Conservation (phyloP, 2,329 filamentous ascomycete genomes). For the Pseudogymnoascus sp. region DNA sequence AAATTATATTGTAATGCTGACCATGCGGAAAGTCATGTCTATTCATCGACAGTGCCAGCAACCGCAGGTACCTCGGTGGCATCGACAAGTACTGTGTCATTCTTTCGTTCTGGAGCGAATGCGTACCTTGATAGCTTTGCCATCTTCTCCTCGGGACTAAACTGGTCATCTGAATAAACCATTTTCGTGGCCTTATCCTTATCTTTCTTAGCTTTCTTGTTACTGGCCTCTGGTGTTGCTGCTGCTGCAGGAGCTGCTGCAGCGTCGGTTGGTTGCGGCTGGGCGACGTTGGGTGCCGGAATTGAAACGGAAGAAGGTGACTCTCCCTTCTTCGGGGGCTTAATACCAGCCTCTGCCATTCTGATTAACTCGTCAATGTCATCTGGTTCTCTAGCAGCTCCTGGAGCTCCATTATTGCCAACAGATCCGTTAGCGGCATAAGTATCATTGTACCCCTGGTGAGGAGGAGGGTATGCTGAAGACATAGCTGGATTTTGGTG, state of each 20-base stretch:
- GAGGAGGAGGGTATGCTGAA: slow-evolving; percentile 30
- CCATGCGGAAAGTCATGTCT: neutral
- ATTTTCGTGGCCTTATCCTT: slow-evolving; percentile 63
- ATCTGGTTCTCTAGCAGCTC: slow-evolving; percentile 41
- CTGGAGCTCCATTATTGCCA: slow-evolving; percentile 41
- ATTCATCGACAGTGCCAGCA: slow-evolving; percentile 20
- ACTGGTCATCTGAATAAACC: slow-evolving; percentile 72
- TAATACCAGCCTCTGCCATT: slow-evolving; percentile 55
- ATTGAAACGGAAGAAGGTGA: slow-evolving; percentile 33
- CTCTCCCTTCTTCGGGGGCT: slow-evolving; percentile 36
- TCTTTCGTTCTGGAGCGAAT: slow-evolving; percentile 42
- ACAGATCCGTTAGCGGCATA: slow-evolving; percentile 34
- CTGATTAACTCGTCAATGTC: slow-evolving; percentile 59
- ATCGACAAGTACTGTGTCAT: slow-evolving; percentile 27
- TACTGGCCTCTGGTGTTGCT: slow-evolving; percentile 35
- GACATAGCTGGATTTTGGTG: slow-evolving; percentile 32
- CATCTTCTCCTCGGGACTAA: slow-evolving; percentile 87
- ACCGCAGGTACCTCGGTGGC: slow-evolving; percentile 19
- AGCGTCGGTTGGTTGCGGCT: slow-evolving; percentile 36
- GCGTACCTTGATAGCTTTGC: slow-evolving; percentile 68
- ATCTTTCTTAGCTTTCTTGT: slow-evolving; percentile 60
- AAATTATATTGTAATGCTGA: neutral
- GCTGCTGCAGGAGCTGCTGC: slow-evolving; percentile 31
- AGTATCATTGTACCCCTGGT: slow-evolving; percentile 28
- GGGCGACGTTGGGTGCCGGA: slow-evolving; percentile 25